Conservation (phyloP, 495 filamentous ascomycete species). For the Alectoria sarmentosa region DNA sequence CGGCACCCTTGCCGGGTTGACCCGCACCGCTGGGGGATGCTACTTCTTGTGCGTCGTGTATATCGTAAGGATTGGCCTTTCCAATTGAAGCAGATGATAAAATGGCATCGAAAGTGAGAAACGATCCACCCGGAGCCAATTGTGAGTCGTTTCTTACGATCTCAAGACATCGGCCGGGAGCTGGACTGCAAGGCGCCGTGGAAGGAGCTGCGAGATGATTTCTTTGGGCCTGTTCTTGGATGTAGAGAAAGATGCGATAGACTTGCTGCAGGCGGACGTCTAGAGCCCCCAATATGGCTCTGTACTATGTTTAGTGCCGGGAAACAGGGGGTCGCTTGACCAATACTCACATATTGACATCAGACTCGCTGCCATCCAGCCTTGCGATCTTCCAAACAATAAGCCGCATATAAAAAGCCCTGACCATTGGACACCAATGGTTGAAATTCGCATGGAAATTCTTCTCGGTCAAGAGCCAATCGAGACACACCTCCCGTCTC, state of each 20-base stretch:
- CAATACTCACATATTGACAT: constrained; percentile 43
- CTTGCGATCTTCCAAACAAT: constrained; percentile 88
- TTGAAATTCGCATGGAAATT: constrained; percentile 82
- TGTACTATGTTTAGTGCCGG: background rate
- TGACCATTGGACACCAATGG: constrained; percentile 98
- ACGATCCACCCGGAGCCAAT: constrained; percentile 47
- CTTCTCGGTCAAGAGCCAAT: constrained; percentile 72
- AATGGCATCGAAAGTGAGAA: constrained; percentile 60
- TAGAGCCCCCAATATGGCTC: constrained; percentile 66
- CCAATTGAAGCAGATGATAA: constrained; percentile 38
- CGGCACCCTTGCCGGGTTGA: constrained; percentile 16
- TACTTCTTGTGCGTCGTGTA: constrained; percentile 34
- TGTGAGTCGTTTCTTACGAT: constrained; percentile 84
- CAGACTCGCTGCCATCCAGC: constrained; percentile 59
- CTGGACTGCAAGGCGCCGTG: constrained; percentile 77
- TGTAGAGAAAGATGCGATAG: constrained; percentile 74
- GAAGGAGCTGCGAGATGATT: constrained; percentile 53
- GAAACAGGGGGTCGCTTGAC: no score
- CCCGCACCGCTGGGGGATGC: constrained; percentile 24
- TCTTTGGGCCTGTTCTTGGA: constrained; percentile 56
- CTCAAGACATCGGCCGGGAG: constrained; percentile 82
- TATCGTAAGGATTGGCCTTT: constrained; percentile 35
- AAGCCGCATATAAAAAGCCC: constrained; percentile 90
- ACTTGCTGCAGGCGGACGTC: constrained; percentile 61
- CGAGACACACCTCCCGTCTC: constrained; percentile 65